phyloP scores from a whole-genome alignment of 2,329 filamentous ascomycete genomes.

The Calonectria leucothoes region DNA sequence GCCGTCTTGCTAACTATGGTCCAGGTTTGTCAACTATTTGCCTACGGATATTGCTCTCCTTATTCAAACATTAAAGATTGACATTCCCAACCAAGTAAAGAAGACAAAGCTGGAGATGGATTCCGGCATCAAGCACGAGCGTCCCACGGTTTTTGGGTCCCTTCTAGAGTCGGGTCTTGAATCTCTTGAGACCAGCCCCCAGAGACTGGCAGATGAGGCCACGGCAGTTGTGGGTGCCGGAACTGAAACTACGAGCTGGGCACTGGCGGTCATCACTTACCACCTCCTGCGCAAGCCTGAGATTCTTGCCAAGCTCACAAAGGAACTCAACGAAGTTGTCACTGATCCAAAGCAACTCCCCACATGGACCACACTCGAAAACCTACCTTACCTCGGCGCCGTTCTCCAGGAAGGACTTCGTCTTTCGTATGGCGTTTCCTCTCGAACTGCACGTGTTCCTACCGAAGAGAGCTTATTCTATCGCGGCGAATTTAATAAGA shows the following conservation, averaged over 20 bases:
- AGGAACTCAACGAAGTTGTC: neutral
- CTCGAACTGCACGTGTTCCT: neutral
- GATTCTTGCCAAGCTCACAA: neutral
- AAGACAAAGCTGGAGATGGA: neutral
- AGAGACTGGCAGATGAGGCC: neutral
- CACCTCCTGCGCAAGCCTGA: neutral
- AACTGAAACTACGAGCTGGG: conserved; percentile 6
- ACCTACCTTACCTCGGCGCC: conserved; percentile 1
- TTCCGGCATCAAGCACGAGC: conserved; percentile 1
- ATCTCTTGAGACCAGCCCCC: neutral
- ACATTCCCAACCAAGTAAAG: conserved; percentile 9
- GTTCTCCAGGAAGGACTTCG: conserved; percentile 6
- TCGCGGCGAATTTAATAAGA: conserved; percentile 3
- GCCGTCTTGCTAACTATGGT: neutral
- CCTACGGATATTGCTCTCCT: neutral
- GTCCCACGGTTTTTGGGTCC: conserved; percentile 2
- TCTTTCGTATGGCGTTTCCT: conserved; percentile 5
- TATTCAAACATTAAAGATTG: conserved; percentile 2
- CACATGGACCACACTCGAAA: neutral
- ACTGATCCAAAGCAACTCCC: neutral
- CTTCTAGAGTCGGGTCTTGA: conserved; percentile 3
- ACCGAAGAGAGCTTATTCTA: neutral
- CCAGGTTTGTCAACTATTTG: conserved; percentile 5
- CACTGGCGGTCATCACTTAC: neutral
- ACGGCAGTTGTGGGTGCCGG: conserved; percentile 7